Evolutionary conservation across 1,284 basidiomycete genomes (phyloP), one percentile per base, ranked within the genome.

Genomic region (Cutaneotrichosporon arboriforme): DNA sequence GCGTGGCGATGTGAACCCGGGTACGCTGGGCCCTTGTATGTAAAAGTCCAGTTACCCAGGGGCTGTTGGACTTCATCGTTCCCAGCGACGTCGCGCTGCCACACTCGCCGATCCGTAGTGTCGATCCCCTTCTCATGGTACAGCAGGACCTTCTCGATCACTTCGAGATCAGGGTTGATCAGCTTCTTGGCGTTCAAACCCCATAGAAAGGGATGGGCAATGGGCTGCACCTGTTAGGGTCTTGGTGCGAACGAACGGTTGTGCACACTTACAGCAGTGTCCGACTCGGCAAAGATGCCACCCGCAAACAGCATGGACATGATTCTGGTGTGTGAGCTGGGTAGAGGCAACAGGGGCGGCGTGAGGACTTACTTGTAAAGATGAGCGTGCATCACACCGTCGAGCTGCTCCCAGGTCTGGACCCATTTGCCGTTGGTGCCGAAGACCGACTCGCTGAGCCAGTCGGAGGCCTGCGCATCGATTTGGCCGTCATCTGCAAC

Each of bases 271-370:
- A 66, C 66, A 42, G 62, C 55, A 2, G 65, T 68, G 54, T 72
- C 68, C 21, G 64, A 64, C 46, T 68, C 67, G 1, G 70, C 63
- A 31, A 68, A 70, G 13, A 70, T 59, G 2, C 67, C 68, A 3
- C 70, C 70, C 34, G 62, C 59, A 13, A 64, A 61, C 7, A 72
- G 53, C 60, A 70, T 59, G 9, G 63, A 56, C 37, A 65, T 52
- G 46, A 65, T 67, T 33, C 65, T 65, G 47, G n/a, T n/a, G n/a
- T n/a, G n/a, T n/a, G 5, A 4, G 38, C 61, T 52, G 57, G 56
- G 18, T 37, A 4, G 13, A n/a, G 14, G 26, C 46, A 34, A 22
- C 36, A 10, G 26, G 10, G 5, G 26, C 26, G 26, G 44, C 22
- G 15, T 39, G 12, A 2, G 8, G 18, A 45, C 64, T 38, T 41